These are phyloP conservation scores for Populus davidiana DNA, from an alignment of 345 rosid genomes.

Conservation along the genomic window DNA sequence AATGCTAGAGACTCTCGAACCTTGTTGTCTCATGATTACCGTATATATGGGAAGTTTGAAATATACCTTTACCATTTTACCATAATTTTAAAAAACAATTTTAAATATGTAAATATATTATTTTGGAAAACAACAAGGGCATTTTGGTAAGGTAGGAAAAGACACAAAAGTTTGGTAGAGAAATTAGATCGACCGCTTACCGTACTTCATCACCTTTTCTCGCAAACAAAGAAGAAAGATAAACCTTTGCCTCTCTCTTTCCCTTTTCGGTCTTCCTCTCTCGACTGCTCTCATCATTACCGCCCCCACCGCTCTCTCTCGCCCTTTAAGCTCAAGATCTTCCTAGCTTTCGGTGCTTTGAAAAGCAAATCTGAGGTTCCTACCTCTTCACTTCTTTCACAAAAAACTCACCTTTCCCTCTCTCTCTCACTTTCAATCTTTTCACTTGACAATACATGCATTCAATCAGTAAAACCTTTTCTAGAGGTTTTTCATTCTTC, in stretches of 20 bases:
- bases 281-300: background rate
- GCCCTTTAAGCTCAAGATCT: conserved; percentile 27
- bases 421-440: conserved; percentile 8
- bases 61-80: too few relatives aligned
- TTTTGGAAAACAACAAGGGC: background rate
- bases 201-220: conserved; percentile 14
- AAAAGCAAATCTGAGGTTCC: conserved; percentile 18
- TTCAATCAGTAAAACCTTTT: background rate
- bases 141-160: background rate
- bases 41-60: too few relatives aligned
- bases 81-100: background rate
- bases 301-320: background rate
- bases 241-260: conserved; percentile 4
- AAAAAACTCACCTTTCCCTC: background rate
- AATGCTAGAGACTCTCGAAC: background rate
- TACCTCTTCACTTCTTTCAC: background rate
- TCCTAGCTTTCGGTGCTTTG: conserved; percentile 42
- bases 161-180: background rate
- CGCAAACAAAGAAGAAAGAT: conserved; percentile 4
- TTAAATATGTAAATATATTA: background rate
- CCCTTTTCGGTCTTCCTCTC: conserved; percentile 1
- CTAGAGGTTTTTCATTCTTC: background rate
- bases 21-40: too few relatives aligned
- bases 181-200: conserved; percentile 7
- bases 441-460: background rate